Conservation (phyloP, 352 stramenopile species). For the Phytophthora sp. region DNA sequence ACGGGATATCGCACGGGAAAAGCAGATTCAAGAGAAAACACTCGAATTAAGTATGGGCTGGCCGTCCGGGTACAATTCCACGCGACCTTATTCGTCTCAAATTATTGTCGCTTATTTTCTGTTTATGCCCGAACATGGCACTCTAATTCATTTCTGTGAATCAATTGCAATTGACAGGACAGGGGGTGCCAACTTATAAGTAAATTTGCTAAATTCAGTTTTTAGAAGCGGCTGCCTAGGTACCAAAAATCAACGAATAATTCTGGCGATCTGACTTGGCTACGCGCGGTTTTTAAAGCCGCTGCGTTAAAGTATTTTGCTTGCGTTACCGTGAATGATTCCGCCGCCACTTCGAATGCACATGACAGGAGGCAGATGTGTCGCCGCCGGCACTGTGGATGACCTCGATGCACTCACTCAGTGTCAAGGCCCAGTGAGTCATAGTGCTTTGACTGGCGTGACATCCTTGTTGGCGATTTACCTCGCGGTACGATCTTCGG, state of each 20-base stretch:
- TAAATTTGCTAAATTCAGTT: not conserved
- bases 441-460: constrained; percentile 12
- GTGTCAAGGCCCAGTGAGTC: too few species aligned
- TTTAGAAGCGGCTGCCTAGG: constrained; percentile 14
- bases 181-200: not conserved
- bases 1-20: constrained; percentile 26
- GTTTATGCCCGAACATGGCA: too few species aligned
- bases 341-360: not conserved
- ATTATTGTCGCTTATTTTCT: constrained; percentile 7
- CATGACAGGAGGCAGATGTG: not conserved
- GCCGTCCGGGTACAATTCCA: constrained; percentile 31
- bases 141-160: too few species aligned
- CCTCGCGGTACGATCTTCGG: constrained; percentile 9
- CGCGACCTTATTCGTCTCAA: constrained; percentile 21
- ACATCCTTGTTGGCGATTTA: not conserved
- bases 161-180: too few species aligned
- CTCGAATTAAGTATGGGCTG: constrained; percentile 23
- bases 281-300: not conserved
- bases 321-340: constrained; percentile 15
- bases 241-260: constrained; percentile 25
- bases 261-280: constrained; percentile 27
- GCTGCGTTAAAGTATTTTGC: constrained; percentile 1
- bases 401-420: constrained; percentile 2
- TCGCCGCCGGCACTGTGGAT: not conserved
- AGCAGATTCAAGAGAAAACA: constrained; percentile 24